phyloP scores from a whole-genome alignment of 148 eudicot genomes.

The Silene uniflora region DNA sequence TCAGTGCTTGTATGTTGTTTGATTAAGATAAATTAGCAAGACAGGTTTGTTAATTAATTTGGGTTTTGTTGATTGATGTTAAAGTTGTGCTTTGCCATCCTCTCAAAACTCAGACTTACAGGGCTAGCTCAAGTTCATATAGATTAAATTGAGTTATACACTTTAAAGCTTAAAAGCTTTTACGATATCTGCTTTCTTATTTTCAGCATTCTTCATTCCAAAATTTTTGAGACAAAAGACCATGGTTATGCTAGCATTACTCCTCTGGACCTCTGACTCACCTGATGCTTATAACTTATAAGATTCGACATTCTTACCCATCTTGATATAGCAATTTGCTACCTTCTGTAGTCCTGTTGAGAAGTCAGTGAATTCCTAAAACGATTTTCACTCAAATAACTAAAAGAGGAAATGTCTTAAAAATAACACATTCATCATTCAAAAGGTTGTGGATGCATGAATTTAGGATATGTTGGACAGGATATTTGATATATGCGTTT shows the following conservation, averaged over 20 bases:
- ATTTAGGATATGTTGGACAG: not conserved
- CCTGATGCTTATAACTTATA: not conserved
- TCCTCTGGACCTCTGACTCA: not conserved
- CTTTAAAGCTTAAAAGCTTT: not conserved
- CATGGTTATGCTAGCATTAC: not conserved
- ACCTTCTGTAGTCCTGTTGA: too few relatives aligned
- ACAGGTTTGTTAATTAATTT: too few relatives aligned
- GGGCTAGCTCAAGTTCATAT: not conserved
- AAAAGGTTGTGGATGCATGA: not conserved
- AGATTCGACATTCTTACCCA: not conserved
- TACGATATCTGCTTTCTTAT: too few relatives aligned
- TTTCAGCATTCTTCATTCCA: not conserved
- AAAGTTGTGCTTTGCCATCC: not conserved
- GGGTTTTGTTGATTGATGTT: too few relatives aligned
- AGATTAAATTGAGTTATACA: not conserved
- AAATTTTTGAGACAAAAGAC: not conserved
- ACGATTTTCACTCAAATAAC: too few relatives aligned
- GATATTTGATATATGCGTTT: not conserved
- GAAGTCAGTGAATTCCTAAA: too few relatives aligned
- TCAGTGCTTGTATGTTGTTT: too few relatives aligned
- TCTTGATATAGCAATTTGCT: not conserved
- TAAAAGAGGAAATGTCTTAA: not conserved
- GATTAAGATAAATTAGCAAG: too few relatives aligned
- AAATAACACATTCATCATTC: not conserved
- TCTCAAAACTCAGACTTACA: not conserved